These are phyloP conservation scores for Xylaria bambusicola DNA, from an alignment of 495 filamentous ascomycete genomes.

Conservation along the genomic window DNA sequence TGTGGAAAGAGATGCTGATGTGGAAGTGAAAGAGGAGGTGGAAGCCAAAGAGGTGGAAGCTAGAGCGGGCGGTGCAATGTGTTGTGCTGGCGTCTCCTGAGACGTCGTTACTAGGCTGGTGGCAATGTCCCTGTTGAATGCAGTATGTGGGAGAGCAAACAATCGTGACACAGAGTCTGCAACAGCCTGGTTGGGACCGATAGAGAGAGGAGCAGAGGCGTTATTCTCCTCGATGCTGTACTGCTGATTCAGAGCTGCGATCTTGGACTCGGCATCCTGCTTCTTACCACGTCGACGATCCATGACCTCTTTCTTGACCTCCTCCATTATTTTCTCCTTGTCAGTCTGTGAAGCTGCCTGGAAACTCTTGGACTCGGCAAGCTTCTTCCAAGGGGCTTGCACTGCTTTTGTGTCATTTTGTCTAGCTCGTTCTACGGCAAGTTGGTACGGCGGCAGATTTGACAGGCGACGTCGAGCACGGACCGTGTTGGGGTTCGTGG, in stretches of 20 bases:
- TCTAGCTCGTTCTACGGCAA: constrained; percentile 5
- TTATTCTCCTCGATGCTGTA: background rate
- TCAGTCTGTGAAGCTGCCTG: background rate
- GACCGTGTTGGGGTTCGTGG: constrained; percentile 6
- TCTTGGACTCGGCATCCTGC: constrained; percentile 6
- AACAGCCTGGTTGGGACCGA: too few species aligned
- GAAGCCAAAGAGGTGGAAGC: background rate
- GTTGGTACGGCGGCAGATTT: background rate
- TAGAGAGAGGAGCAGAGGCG: background rate
- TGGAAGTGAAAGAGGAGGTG: background rate
- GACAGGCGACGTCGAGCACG: constrained; percentile 1
- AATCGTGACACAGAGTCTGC: too few species aligned
- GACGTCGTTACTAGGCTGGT: too few species aligned
- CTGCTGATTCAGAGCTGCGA: background rate
- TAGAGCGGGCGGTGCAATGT: too few species aligned
- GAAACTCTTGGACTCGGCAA: background rate
- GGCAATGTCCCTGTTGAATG: background rate
- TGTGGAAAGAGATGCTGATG: background rate
- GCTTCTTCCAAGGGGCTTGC: constrained; percentile 1
- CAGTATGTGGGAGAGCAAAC: too few species aligned
- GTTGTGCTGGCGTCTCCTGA: too few species aligned
- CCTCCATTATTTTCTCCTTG: background rate
- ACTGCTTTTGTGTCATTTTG: constrained; percentile 8
- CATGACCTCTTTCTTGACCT: background rate
- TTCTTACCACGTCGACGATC: constrained; percentile 10